phyloP scores from a whole-genome alignment of 2,329 filamentous ascomycete genomes.

The Berkeleyomyces basicola region DNA sequence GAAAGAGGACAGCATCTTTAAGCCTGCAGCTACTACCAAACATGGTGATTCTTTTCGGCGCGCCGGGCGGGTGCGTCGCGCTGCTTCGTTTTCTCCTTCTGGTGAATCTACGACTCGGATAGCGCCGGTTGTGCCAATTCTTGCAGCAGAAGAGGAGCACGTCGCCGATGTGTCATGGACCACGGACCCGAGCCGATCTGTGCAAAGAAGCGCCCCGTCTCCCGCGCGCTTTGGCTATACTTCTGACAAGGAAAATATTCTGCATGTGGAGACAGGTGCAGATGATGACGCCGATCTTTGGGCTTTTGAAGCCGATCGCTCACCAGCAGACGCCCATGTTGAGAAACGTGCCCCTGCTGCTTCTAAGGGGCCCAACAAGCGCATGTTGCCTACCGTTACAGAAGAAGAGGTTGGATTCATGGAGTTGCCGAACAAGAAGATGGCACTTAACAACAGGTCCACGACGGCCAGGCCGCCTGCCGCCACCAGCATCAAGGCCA shows the following conservation, averaged over 20 bases:
- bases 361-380: constrained; percentile 16
- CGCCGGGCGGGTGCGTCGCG: constrained; percentile 10
- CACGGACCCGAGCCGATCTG: constrained; percentile 8
- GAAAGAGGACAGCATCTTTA: constrained; percentile 9
- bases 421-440: constrained; percentile 18
- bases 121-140: constrained; percentile 3
- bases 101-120: constrained; percentile 1
- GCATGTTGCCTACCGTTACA: background rate
- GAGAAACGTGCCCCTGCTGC: constrained; percentile 4
- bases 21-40: background rate
- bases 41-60: constrained; percentile 5
- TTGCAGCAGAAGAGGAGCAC: constrained; percentile 11
- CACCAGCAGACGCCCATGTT: constrained; percentile 22
- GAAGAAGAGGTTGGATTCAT: background rate
- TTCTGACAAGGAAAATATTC: constrained; percentile 2
- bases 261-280: background rate
- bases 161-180: constrained; percentile 13
- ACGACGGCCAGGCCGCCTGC: background rate
- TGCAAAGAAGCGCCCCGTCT: background rate
- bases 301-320: constrained; percentile 38
- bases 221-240: background rate
- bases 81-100: constrained; percentile 8
- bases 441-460: background rate
- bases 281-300: constrained; percentile 35
- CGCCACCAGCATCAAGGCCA: background rate